Evolutionary conservation across 192 early-diverging fungal genomes (phyloP), one percentile per base, ranked within the genome.

Genomic region (Mortierella antarctica): DNA sequence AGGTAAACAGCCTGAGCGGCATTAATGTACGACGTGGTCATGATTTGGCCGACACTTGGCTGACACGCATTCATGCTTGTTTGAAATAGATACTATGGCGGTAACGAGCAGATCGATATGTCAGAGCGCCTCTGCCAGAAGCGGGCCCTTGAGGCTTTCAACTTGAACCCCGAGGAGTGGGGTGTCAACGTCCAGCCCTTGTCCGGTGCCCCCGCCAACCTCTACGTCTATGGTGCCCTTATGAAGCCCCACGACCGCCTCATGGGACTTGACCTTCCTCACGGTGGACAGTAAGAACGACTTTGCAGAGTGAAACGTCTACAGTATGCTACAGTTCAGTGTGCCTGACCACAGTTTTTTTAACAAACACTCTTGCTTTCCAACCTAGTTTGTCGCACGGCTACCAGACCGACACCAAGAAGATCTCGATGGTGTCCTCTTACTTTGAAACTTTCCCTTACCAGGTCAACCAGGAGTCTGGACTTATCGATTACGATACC

Each of bases 391-490:
- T 99, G 74, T 99, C 98, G 57, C 98, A 99, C 83, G 98, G 98
- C 7, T 98, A 97, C 85, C 97, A 98, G 88, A 96, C 95, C 45
- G 92, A 92, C 60, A 96, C 92, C 67, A 98, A 97, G 88, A 98
- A 98, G 85, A 97, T 99, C 73, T 98, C 96, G 21, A 90, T 91
- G 69, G 94, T 97, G 23, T 98, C 97, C 47, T 85, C 90, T 14
- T 99, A 98, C 84, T 99, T 96, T 83, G 98, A 99, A 82, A 97
- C 96, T 2, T 82, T 98, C 70, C 97, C 98, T 40, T 99, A 99
- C 84, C 93, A 95, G 63, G 88, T 96, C 55, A 84, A 97, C 83
- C 96, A 97, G 82, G 57, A 86, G 20, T 98, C 97, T 13, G 98
- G 97, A 7, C 41, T 92, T 45, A 96, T 99, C 55, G 98, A 99